These are phyloP conservation scores for Rhinocladiella similis DNA, from an alignment of 2,329 filamentous ascomycete genomes.

Conservation along the genomic window DNA sequence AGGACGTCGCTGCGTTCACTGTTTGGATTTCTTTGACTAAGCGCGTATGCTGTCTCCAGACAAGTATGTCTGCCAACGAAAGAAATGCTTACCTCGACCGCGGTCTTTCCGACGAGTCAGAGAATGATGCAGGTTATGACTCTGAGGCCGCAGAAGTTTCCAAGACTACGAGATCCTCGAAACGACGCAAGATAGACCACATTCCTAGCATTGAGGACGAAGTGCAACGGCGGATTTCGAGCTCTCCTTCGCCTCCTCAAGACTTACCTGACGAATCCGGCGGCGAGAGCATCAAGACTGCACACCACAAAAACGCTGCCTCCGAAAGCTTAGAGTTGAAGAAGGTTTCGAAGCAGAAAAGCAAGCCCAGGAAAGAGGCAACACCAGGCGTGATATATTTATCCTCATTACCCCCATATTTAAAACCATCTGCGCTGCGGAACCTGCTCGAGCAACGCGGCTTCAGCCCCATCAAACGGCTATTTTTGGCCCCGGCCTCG, in stretches of 20 bases:
- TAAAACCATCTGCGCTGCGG: conserved; percentile 49
- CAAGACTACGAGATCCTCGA: conserved; percentile 33
- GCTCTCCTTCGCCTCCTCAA: not conserved
- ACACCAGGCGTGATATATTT: conserved; percentile 44
- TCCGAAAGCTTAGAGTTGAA: conserved; percentile 50
- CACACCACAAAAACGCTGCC: not conserved
- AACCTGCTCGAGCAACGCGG: conserved; percentile 41
- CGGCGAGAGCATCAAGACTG: not conserved
- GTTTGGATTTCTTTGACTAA: not conserved
- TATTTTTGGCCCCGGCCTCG: conserved; percentile 44
- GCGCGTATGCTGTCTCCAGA: not conserved
- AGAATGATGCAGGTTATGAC: conserved; percentile 44
- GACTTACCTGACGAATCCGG: not conserved
- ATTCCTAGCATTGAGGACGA: conserved; percentile 29
- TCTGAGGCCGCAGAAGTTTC: conserved; percentile 45
- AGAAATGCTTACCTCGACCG: conserved; percentile 29
- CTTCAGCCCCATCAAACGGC: conserved; percentile 43
- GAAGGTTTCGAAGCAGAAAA: conserved; percentile 45
- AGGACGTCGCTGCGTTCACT: too few species aligned
- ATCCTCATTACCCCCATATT: conserved; percentile 47
- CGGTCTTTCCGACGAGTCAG: conserved; percentile 39
- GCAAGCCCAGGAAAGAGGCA: conserved; percentile 35
- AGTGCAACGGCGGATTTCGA: conserved; percentile 26
- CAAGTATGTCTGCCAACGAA: conserved; percentile 10
- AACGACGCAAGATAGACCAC: conserved; percentile 25